Conservation (phyloP, 139 green algal species). For the Tetraselmis chui region DNA sequence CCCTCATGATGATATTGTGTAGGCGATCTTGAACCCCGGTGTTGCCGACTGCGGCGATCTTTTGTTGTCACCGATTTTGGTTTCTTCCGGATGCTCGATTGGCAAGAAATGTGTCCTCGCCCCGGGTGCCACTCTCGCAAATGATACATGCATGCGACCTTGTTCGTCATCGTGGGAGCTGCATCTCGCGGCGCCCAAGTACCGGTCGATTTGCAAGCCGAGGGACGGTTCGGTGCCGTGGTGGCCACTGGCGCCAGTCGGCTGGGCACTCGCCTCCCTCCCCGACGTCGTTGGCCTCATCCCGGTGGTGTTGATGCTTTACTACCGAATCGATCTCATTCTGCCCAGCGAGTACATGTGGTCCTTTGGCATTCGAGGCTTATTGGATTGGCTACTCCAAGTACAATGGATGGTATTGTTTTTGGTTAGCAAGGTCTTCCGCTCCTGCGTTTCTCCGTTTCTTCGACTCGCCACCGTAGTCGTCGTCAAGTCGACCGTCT, state of each 20-base stretch:
- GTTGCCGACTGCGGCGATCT: constrained; percentile 10
- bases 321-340: too few relatives aligned
- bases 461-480: background rate
- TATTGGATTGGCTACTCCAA: background rate
- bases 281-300: too few relatives aligned
- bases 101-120: background rate
- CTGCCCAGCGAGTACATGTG: too few relatives aligned
- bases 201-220: background rate
- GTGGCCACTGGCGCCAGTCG: background rate
- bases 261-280: too few relatives aligned
- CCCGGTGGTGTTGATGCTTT: too few relatives aligned
- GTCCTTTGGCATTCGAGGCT: too few relatives aligned
- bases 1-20: too few relatives aligned
- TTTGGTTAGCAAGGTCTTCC: background rate
- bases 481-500: background rate
- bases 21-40: constrained; percentile 10
- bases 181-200: too few relatives aligned
- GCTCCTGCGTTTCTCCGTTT: background rate
- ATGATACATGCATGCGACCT: constrained; percentile 8
- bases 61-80: constrained; percentile 8
- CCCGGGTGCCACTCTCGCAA: constrained; percentile 1
- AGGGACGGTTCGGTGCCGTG: background rate
- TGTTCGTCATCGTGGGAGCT: constrained; percentile 17
- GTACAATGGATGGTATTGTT: background rate
- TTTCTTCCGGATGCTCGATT: constrained; percentile 2